These are phyloP conservation scores for Magnusiomyces suaveolens DNA, from an alignment of 1,139 yeast genomes.

Conservation along the genomic window DNA sequence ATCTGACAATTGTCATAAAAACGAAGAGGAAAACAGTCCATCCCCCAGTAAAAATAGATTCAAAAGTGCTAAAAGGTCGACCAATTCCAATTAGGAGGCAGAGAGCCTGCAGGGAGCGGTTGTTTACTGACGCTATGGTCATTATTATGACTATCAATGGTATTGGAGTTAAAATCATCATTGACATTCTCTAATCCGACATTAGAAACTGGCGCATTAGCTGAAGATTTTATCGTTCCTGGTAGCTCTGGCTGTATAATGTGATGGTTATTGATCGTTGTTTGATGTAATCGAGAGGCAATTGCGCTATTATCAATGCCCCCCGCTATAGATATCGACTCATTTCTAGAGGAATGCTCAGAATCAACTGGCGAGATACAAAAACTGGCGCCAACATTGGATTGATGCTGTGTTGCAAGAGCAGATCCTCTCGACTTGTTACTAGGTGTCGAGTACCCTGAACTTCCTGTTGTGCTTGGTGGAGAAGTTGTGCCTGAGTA, in stretches of 20 bases:
- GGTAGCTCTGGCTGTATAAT: too few species aligned
- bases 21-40: neutral
- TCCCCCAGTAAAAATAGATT: neutral
- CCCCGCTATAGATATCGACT: neutral
- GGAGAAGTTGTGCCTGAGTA: neutral
- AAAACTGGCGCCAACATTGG: neutral
- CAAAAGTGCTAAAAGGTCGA: slow-evolving; percentile 31
- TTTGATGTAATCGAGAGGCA: slow-evolving; percentile 4
- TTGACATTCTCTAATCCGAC: too few species aligned
- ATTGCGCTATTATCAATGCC: slow-evolving; percentile 5
- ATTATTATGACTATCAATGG: too few species aligned
- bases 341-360: neutral
- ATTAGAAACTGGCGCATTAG: too few species aligned
- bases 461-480: neutral
- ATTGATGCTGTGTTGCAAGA: neutral
- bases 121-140: too few species aligned
- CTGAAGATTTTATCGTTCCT: too few species aligned
- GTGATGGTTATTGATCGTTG: slow-evolving; percentile 6
- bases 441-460: too few species aligned
- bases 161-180: too few species aligned
- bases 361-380: neutral
- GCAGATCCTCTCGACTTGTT: neutral
- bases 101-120: slow-evolving; percentile 23
- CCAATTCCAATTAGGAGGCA: slow-evolving; percentile 39
- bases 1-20: too few species aligned